Conservation (phyloP, 2,329 filamentous ascomycete species). For the Pezizomycotina sp. region DNA sequence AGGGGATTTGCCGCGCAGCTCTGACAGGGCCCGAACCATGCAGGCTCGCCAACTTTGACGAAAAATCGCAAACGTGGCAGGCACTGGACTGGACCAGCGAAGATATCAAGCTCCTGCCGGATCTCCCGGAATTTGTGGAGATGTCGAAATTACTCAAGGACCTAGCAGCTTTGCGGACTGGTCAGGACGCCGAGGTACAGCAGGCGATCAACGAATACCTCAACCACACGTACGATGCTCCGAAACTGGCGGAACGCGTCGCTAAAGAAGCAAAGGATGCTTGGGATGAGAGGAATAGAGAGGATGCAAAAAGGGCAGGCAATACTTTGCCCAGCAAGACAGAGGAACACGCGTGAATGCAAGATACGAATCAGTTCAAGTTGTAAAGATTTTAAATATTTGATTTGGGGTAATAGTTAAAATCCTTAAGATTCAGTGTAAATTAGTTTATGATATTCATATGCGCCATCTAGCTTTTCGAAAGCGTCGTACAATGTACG, state of each 20-base stretch:
- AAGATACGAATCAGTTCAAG: no score
- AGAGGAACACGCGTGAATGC: not conserved
- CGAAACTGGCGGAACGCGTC: constrained; percentile 6
- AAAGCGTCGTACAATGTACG: no score
- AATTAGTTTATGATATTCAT: no score
- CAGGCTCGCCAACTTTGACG: no score
- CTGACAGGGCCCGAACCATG: no score
- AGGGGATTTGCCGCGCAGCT: constrained; percentile 10
- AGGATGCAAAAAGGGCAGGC: not conserved
- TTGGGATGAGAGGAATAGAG: not conserved
- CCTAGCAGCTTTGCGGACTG: constrained; percentile 10
- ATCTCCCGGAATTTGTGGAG: constrained; percentile 7
- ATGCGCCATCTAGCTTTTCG: no score
- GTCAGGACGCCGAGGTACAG: constrained; percentile 5
- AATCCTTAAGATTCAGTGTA: no score
- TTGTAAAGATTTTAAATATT: no score
- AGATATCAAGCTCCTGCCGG: constrained; percentile 6
- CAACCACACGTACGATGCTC: constrained; percentile 1
- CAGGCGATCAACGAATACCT: constrained; percentile 5
- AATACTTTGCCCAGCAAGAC: not conserved
- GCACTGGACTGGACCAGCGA: constrained; percentile 10
- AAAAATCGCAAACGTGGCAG: constrained; percentile 2
- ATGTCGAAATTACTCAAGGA: constrained; percentile 5
- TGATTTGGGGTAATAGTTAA: no score
- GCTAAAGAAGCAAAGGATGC: constrained; percentile 7